Evolutionary conservation across 106 monocot species (phyloP).

Genomic region (Chionographis japonica): DNA sequence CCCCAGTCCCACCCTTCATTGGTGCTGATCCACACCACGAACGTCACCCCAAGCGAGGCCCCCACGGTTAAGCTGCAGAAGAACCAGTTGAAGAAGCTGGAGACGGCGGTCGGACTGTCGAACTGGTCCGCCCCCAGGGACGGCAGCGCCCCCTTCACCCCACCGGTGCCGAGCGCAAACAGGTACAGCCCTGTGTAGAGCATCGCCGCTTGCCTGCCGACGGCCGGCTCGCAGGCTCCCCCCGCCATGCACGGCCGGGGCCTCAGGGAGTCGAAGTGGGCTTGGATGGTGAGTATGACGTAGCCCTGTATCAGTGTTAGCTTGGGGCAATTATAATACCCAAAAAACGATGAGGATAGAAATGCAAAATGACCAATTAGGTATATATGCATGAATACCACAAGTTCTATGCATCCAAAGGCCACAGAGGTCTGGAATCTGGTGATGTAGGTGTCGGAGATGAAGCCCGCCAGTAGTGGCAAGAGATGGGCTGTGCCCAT

Average conservation of each 20-base stretch:
- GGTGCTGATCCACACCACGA: slow-evolving; percentile 41
- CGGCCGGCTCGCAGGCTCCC: not conserved
- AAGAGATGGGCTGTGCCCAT: slow-evolving; percentile 23
- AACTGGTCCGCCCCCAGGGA: slow-evolving; percentile 52
- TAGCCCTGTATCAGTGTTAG: slow-evolving; percentile 10
- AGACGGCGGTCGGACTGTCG: slow-evolving; percentile 4
- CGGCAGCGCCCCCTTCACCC: slow-evolving; percentile 22
- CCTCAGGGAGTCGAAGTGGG: not conserved
- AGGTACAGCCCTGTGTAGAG: slow-evolving; percentile 43
- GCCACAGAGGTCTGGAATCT: slow-evolving; percentile 4
- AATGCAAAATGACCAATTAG: not conserved
- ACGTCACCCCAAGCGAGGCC: slow-evolving; percentile 26
- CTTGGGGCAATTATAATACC: no score
- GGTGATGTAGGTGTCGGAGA: slow-evolving; percentile 21
- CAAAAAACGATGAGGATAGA: no score
- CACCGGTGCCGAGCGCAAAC: slow-evolving; percentile 34
- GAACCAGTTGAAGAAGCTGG: slow-evolving; percentile 39
- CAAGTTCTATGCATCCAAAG: slow-evolving; percentile 14
- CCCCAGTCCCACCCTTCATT: slow-evolving; percentile 49
- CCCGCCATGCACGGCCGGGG: slow-evolving; percentile 1
- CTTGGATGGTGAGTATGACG: slow-evolving; percentile 17
- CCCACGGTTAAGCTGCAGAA: slow-evolving; percentile 27
- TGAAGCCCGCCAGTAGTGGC: slow-evolving; percentile 26
- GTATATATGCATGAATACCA: slow-evolving; percentile 5
- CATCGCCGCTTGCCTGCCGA: slow-evolving; percentile 10